Percentiles rank a stretch among this genome's conserved stretches.
phyloP scores from a whole-genome alignment of 1,284 basidiomycete genomes.

The Marasmius oreades region DNA sequence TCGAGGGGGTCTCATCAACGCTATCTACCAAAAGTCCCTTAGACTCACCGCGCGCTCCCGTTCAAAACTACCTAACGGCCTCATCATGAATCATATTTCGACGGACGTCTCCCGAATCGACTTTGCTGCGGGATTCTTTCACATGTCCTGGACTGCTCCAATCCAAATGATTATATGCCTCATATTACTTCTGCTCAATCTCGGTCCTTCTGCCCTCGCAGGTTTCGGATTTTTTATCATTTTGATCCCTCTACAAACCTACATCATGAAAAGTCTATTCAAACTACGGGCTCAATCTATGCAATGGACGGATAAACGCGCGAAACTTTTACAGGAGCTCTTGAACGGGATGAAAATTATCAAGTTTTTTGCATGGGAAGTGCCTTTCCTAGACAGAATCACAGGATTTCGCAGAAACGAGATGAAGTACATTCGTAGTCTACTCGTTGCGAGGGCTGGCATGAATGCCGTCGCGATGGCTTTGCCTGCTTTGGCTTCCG shows the following conservation, averaged over 20 bases:
- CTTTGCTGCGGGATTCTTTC: conserved; percentile 84
- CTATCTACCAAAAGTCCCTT: conserved; percentile 82
- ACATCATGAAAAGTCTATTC: conserved; percentile 77
- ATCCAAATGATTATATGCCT: conserved; percentile 73
- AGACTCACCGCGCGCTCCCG: conserved; percentile 79
- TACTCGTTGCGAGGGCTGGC: conserved; percentile 72
- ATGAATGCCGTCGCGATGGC: conserved; percentile 68
- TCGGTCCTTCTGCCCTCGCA: conserved; percentile 80
- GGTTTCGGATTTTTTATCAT: conserved; percentile 82
- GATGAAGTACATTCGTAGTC: conserved; percentile 71
- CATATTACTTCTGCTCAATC: conserved; percentile 61
- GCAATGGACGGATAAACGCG: conserved; percentile 88
- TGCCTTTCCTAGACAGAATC: conserved; percentile 71
- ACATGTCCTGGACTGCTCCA: conserved; percentile 75
- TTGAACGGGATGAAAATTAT: conserved; percentile 86
- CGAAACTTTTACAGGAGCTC: conserved; percentile 80
- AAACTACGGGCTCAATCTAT: conserved; percentile 72
- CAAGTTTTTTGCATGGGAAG: conserved; percentile 86
- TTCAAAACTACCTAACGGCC: conserved; percentile 81
- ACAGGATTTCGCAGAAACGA: conserved; percentile 72
- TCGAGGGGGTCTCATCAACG: conserved; percentile 85
- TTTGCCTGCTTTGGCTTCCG: conserved; percentile 78
- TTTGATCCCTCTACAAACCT: conserved; percentile 55
- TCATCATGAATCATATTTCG: conserved; percentile 90
- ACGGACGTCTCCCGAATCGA: conserved; percentile 92